Conservation (phyloP, 202 grass and related monocot species). For the Carex arenaria region DNA sequence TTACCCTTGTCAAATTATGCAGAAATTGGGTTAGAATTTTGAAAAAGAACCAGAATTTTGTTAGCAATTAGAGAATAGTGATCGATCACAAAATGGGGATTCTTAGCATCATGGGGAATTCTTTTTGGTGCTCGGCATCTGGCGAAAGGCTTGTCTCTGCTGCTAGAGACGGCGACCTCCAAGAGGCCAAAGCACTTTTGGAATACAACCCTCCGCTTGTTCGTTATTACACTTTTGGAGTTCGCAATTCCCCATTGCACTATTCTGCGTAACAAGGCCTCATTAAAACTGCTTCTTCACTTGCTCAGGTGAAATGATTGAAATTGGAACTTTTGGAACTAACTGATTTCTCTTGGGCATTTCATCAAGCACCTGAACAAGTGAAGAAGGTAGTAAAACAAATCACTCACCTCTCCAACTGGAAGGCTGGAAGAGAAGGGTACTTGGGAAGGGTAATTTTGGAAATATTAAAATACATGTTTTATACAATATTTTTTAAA, state of each 20-base stretch:
- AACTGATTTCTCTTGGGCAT: not conserved
- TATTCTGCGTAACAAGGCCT: slow-evolving; percentile 76
- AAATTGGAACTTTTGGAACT: not conserved
- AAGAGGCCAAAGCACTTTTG: slow-evolving; percentile 76
- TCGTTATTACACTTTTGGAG: slow-evolving; percentile 81
- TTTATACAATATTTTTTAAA: too few species aligned
- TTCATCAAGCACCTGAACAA: not conserved
- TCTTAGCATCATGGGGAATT: slow-evolving; percentile 85
- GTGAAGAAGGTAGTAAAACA: too few species aligned
- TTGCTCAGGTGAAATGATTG: not conserved
- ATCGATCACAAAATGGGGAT: slow-evolving; percentile 46
- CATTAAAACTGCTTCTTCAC: slow-evolving; percentile 30
- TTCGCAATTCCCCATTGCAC: slow-evolving; percentile 87
- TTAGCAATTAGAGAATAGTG: slow-evolving; percentile 2
- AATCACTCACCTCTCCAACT: too few species aligned
- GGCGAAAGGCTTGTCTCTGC: slow-evolving; percentile 93
- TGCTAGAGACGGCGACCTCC: slow-evolving; percentile 74
- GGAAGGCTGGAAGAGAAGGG: too few species aligned
- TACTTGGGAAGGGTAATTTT: too few species aligned
- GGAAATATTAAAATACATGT: too few species aligned
- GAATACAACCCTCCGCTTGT: slow-evolving; percentile 80
- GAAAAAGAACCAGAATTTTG: not conserved
- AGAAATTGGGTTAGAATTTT: not conserved
- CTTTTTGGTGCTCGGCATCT: slow-evolving; percentile 84
- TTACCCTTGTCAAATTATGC: not conserved